Conservation (phyloP, 208 protist species). For the Zelonia costaricensis region DNA sequence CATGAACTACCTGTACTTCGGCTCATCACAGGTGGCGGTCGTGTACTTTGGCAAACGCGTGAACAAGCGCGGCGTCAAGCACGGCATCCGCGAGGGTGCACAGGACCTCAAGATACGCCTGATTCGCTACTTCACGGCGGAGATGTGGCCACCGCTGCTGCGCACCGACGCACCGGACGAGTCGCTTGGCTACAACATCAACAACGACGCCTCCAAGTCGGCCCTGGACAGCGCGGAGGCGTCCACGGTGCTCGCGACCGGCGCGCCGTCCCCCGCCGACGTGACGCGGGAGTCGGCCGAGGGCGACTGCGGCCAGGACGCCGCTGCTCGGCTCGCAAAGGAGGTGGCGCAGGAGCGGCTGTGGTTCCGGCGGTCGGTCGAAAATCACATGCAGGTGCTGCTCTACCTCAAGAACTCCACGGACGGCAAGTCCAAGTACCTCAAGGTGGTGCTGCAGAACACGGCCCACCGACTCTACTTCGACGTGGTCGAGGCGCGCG, state of each 20-base stretch:
- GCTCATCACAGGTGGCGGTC: constrained; percentile 41
- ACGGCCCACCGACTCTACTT: constrained; percentile 56
- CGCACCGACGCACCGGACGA: constrained; percentile 71
- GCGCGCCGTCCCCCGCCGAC: background rate
- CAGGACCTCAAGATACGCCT: constrained; percentile 72
- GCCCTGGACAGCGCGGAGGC: background rate
- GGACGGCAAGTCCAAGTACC: constrained; percentile 48
- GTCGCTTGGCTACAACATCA: constrained; percentile 30
- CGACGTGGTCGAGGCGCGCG: constrained; percentile 48
- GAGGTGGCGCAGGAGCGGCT: constrained; percentile 39
- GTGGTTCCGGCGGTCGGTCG: constrained; percentile 54
- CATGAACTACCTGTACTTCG: constrained; percentile 75
- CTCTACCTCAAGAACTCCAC: constrained; percentile 57
- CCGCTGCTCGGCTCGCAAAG: constrained; percentile 4
- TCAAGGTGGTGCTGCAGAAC: constrained; percentile 71
- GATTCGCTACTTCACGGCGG: constrained; percentile 56
- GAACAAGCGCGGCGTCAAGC: constrained; percentile 23
- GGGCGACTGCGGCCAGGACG: background rate
- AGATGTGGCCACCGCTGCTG: constrained; percentile 68
- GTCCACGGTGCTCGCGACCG: background rate
- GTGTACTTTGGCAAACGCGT: constrained; percentile 69
- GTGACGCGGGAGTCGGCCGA: background rate
- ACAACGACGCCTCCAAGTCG: background rate
- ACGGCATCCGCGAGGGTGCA: constrained; percentile 46
- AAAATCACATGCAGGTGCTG: constrained; percentile 72